phyloP scores from a whole-genome alignment of 805 yeast species.

The Metschnikowia dekortorum region DNA sequence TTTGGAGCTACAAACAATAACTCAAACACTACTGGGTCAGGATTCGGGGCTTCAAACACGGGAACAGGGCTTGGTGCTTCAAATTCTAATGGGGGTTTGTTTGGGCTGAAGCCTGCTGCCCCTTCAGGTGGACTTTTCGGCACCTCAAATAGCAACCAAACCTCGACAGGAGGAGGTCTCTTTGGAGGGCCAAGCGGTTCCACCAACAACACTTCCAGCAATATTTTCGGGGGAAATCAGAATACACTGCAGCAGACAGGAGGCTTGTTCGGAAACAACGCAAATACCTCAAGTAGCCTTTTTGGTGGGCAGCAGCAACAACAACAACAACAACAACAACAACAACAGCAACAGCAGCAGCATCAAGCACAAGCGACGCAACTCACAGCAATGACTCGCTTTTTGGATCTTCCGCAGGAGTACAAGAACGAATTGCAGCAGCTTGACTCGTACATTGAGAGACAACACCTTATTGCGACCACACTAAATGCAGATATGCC shows the following conservation, averaged over 20 bases:
- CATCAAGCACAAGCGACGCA: constrained; percentile 44
- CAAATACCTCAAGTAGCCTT: constrained; percentile 10
- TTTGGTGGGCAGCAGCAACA: constrained; percentile 10
- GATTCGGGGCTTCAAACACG: not conserved
- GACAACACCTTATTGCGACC: constrained; percentile 69
- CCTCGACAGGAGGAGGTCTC: constrained; percentile 20
- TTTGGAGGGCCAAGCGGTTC: constrained; percentile 26
- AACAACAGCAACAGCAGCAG: constrained; percentile 19
- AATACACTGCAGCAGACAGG: constrained; percentile 5
- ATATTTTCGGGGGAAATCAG: constrained; percentile 29
- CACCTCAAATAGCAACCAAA: constrained; percentile 3
- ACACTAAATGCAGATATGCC: constrained; percentile 55
- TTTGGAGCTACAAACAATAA: constrained; percentile 23
- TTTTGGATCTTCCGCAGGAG: constrained; percentile 69
- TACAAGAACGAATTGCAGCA: constrained; percentile 65
- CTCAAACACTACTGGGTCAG: not conserved
- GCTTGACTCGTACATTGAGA: constrained; percentile 66
- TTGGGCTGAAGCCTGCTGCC: constrained; percentile 9
- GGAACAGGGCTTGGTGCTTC: constrained; percentile 1
- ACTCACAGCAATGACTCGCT: constrained; percentile 69
- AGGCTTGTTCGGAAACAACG: constrained; percentile 11
- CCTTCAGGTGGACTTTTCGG: constrained; percentile 11
- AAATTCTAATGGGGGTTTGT: constrained; percentile 4
- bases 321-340: constrained; percentile 23
- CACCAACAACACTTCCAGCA: constrained; percentile 12